Percentiles rank a stretch among this genome's conserved stretches.
These are phyloP conservation scores for Calocera cornea DNA, from an alignment of 768 basidiomycete species.

Conservation along the genomic window DNA sequence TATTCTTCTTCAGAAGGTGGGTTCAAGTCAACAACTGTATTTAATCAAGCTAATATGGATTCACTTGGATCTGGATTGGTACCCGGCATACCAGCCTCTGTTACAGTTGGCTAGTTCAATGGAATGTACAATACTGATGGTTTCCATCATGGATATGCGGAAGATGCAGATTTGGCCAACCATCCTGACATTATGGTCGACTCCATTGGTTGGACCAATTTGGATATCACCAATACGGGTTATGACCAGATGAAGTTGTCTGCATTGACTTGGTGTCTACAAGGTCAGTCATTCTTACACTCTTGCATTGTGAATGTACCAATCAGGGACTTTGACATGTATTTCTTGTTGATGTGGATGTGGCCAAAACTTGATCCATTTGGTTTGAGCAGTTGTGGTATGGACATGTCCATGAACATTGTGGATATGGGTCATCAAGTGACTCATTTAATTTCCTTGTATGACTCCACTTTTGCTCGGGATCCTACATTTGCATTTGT, in stretches of 20 bases:
- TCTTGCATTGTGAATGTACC: slow-evolving; percentile 25
- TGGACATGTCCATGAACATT: slow-evolving; percentile 11
- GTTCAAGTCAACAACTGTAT: neutral
- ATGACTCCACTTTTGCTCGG: slow-evolving; percentile 26
- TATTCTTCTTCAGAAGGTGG: neutral
- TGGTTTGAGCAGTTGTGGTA: slow-evolving; percentile 32
- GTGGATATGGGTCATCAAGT: slow-evolving; percentile 27
- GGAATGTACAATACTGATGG: neutral
- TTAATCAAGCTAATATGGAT: neutral
- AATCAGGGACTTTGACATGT: slow-evolving; percentile 29
- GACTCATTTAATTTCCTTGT: slow-evolving; percentile 23
- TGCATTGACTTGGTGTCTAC: neutral
- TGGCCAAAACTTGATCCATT: slow-evolving; percentile 35
- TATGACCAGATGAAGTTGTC: neutral
- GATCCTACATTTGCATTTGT: slow-evolving; percentile 32
- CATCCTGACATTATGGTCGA: neutral
- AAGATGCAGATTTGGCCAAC: no score
- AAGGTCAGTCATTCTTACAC: slow-evolving; percentile 15
- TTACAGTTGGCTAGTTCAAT: neutral
- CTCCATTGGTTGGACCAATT: neutral
- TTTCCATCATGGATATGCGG: neutral
- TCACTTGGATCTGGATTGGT: neutral
- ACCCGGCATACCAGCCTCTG: neutral
- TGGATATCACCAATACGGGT: neutral
- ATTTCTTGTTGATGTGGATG: slow-evolving; percentile 27